Base-by-base conservation (phyloP, 345 rosid genomes). In the Hypericum perforatum region DNA sequence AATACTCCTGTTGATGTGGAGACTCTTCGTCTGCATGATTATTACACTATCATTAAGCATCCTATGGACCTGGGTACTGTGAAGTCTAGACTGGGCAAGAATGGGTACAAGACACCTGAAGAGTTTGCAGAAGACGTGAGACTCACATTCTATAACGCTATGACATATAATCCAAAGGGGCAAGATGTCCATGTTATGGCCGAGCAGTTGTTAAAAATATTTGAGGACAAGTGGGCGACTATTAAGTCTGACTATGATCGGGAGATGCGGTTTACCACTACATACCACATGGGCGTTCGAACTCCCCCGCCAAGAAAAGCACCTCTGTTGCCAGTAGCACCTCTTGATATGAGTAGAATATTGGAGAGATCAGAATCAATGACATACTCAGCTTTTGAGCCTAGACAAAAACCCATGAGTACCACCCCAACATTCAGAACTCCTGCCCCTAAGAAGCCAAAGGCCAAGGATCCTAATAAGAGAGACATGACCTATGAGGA, bases 171-270 rank as follows among this genome's bases (percentile, higher is more conserved):
- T 69, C 95, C 99, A 1, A 52, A 71, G 69, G 99, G 99, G 58
- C 99, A 94, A 76, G 99, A 94, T 84, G 99, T 84, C 64, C 86
- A 94, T 56, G 3, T 81, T 46, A 89, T 94, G 95, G 99, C 97
- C 8, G 91, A 75, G 45, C 61, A 73, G 60, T 74, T 94, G 57
- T 61, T 69, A 60, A 74, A 73, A 62, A 66, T 80, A 53, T 94
- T 94, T 74, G 99, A 94, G 77, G 90, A 84, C 8, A 86, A 69
- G 63, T 94, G 99, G 99, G 74, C 73, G 37, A 69, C 64, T 53
- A 82, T 89, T 71, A 91, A 89, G 74, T 67, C 85, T 4, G 97
- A 94, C 47, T 84, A 84, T 59, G 74, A 75, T 65, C 86, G 78
- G 16, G 89, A 88, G 57, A 57, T 70, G 79, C 78, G 82, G 67